phyloP scores from a whole-genome alignment of 352 stramenopile species.

The Phytophthora crassamura region DNA sequence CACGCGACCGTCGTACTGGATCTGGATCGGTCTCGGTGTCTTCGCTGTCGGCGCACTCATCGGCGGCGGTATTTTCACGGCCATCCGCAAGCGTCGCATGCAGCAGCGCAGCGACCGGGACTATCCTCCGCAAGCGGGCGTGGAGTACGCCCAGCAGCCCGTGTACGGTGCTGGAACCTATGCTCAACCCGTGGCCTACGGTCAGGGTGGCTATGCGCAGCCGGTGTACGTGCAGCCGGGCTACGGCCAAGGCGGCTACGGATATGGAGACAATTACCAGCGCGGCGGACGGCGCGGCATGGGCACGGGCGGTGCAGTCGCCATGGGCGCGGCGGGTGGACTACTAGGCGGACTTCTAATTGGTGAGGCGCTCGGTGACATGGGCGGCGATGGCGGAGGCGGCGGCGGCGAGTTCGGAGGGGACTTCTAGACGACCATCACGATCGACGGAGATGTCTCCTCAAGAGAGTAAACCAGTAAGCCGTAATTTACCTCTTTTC shows the following conservation, averaged over 20 bases:
- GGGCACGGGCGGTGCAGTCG: constrained; percentile 44
- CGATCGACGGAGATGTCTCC: not conserved
- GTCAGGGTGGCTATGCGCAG: constrained; percentile 42
- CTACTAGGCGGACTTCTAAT: constrained; percentile 49
- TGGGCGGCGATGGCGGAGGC: constrained; percentile 33
- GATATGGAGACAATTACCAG: constrained; percentile 33
- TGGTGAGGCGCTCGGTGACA: constrained; percentile 46
- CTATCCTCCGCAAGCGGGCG: constrained; percentile 12
- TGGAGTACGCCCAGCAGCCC: constrained; percentile 31
- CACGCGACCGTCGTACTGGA: constrained; percentile 30
- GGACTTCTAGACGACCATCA: constrained; percentile 39
- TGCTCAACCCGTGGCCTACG: constrained; percentile 42
- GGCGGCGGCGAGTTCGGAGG: constrained; percentile 41
- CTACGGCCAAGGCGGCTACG: constrained; percentile 33
- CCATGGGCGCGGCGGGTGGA: constrained; percentile 45
- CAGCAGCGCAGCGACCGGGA: constrained; percentile 26
- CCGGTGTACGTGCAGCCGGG: constrained; percentile 40
- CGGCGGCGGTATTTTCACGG: constrained; percentile 37
- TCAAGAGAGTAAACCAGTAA: not conserved
- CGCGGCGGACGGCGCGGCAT: constrained; percentile 42
- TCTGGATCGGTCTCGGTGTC: constrained; percentile 43
- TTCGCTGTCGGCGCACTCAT: constrained; percentile 44
- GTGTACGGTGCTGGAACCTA: constrained; percentile 49
- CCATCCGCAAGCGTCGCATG: constrained; percentile 49
- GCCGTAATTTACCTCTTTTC: not conserved